Evolutionary conservation across 2,329 filamentous ascomycete species (phyloP), one percentile per base, ranked within the genome.

Genomic region (Teratosphaeria gauchensis): DNA sequence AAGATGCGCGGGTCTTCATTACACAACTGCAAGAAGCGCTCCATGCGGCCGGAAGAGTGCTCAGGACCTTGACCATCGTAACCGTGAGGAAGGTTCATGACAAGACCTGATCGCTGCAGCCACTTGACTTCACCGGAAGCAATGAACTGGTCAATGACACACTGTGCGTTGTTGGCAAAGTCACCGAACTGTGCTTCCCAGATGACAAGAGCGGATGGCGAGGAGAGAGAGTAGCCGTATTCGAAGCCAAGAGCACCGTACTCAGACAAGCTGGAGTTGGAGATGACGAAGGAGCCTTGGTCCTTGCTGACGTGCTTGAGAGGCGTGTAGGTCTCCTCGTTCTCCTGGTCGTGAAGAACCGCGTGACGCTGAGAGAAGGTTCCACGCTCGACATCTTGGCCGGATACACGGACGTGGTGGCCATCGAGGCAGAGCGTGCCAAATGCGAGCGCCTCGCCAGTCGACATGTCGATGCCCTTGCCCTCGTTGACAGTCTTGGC

Each of bases 141-240:
- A 68, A 99, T 87, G 78, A 99, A 99, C 77, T 99, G 94, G 75
- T 99, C 94, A 71, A 99, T 95, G 76, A 99, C 95, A 75, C 91
- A 95, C 78, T 99, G 94, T 51, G 94, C 92, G 72, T 96, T 99
- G 83, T 99, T 99, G 82, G 94, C 94, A 71, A 99, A 99, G 77
- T 99, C 94, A 81, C 94, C 94, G 71, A 99, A 99, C 77, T 99
- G 94, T 42, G 94, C 94, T 79, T 99, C 94, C 94, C 94, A 99
- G 86, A 99, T 95, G 68, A 99, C 92, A 30, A 99, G 84, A 42
- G 94, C 92, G 73, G 96, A 95, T 59, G 94, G 94, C 32, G 94
- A 97, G 31, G 92, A 95, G 61, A 99, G 80, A 2, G 94, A 99
- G 81, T 99, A 99, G 61, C 94, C 94, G 71, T 99, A 99, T 77